These are phyloP conservation scores for Coriaria nepalensis DNA, from an alignment of 306 rosid genomes.

Conservation along the genomic window DNA sequence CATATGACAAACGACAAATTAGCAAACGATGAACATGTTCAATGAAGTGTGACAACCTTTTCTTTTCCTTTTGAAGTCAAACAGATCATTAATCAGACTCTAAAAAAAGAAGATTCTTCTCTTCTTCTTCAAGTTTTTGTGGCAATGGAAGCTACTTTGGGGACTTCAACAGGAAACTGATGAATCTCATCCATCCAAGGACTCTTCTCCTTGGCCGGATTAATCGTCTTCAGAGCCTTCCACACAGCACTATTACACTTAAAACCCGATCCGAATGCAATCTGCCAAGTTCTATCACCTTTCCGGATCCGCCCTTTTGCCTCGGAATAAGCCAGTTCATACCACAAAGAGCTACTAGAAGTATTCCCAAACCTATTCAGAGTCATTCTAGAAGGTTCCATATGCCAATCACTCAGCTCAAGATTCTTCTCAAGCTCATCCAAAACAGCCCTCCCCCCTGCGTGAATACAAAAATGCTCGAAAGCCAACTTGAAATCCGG, in stretches of 20 bases:
- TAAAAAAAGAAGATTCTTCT: neutral
- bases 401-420: conserved; percentile 63
- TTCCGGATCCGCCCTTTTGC: conserved; percentile 66
- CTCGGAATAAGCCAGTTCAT: conserved; percentile 70
- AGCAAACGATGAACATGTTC: too few species aligned
- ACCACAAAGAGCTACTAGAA: conserved; percentile 89
- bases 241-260: conserved; percentile 95
- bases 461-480: conserved; percentile 80
- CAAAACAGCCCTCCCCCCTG: conserved; percentile 75
- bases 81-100: neutral
- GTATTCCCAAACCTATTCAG: conserved; percentile 70
- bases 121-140: too few species aligned
- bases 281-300: conserved; percentile 84
- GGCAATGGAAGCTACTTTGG: conserved; percentile 31
- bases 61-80: too few species aligned
- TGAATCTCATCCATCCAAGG: conserved; percentile 87
- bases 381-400: conserved; percentile 96
- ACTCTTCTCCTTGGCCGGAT: conserved; percentile 52
- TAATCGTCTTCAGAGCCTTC: conserved; percentile 51
- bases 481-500: conserved; percentile 82
- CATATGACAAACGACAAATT: too few species aligned
- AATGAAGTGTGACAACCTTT: too few species aligned
- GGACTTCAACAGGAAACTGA: conserved; percentile 64
- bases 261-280: conserved; percentile 87
- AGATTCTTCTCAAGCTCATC: conserved; percentile 75